Conservation (phyloP, 352 stramenopile genomes). For the Phytophthora hybrid region DNA sequence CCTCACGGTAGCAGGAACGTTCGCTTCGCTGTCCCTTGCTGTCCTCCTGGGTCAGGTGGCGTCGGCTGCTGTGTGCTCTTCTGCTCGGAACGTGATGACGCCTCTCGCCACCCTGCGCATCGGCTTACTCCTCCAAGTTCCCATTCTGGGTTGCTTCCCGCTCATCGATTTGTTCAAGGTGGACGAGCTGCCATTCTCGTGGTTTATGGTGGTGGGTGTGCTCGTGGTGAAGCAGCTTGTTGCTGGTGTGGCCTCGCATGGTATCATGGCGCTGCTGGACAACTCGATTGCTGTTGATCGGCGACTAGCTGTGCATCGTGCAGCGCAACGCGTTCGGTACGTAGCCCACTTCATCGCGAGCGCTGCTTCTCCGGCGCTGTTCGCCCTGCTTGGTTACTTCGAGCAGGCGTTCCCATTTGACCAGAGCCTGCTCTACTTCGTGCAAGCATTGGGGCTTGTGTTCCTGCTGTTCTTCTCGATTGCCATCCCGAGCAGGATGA, state of each 20-base stretch:
- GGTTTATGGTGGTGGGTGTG: slow-evolving; percentile 63
- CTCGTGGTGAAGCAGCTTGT: slow-evolving; percentile 74
- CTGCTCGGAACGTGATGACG: slow-evolving; percentile 68
- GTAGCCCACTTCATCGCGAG: slow-evolving; percentile 63
- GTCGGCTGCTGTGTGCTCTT: slow-evolving; percentile 60
- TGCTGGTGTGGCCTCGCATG: slow-evolving; percentile 67
- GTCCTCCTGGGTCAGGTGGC: slow-evolving; percentile 65
- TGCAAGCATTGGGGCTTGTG: slow-evolving; percentile 67
- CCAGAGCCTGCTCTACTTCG: slow-evolving; percentile 82
- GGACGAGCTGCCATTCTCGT: slow-evolving; percentile 68
- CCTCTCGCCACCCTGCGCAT: slow-evolving; percentile 79
- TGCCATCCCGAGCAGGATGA: slow-evolving; percentile 80
- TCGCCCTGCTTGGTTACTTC: slow-evolving; percentile 81
- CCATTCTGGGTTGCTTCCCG: slow-evolving; percentile 71
- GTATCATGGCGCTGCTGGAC: slow-evolving; percentile 73
- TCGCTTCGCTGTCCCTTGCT: slow-evolving; percentile 59
- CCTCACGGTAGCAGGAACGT: slow-evolving; percentile 59
- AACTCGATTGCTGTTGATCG: slow-evolving; percentile 84
- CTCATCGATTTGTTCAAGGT: slow-evolving; percentile 79
- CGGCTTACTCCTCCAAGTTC: slow-evolving; percentile 81
- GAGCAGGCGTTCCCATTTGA: slow-evolving; percentile 80
- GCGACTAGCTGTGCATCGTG: slow-evolving; percentile 73
- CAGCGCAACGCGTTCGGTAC: slow-evolving; percentile 71
- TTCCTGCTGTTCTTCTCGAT: slow-evolving; percentile 84
- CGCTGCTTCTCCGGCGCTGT: slow-evolving; percentile 59